These are phyloP conservation scores for Starmerella sp. DNA, from an alignment of 805 yeast genomes.

Conservation along the genomic window DNA sequence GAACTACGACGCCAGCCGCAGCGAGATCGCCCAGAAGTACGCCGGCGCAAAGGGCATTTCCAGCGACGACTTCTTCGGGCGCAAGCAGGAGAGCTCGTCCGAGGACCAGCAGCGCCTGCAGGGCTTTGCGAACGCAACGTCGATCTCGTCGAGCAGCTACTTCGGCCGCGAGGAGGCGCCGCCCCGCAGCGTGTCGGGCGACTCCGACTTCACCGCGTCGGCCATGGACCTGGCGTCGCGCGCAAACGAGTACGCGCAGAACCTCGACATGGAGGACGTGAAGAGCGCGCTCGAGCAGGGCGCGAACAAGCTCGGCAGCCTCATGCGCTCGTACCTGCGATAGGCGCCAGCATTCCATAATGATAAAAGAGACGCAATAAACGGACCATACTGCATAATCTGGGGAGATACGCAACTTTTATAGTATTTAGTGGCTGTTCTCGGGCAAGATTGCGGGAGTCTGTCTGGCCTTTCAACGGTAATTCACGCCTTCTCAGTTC, in stretches of 20 bases:
- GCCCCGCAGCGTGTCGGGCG: constrained; percentile 26
- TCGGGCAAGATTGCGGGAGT: too few relatives aligned
- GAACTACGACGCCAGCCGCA: constrained; percentile 22
- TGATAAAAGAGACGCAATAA: too few relatives aligned
- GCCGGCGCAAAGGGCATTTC: constrained; percentile 91
- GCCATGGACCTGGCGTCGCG: constrained; percentile 24
- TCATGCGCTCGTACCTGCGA: constrained; percentile 68
- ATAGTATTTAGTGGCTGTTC: too few relatives aligned
- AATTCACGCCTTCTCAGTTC: too few relatives aligned
- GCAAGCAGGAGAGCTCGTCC: constrained; percentile 72
- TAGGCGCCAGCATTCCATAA: neutral
- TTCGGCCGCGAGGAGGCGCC: constrained; percentile 62
- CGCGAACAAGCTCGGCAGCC: constrained; percentile 75
- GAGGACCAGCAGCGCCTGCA: constrained; percentile 62
- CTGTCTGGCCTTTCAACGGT: too few relatives aligned
- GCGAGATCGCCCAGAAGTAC: constrained; percentile 41
- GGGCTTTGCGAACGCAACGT: constrained; percentile 71
- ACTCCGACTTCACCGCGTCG: constrained; percentile 24
- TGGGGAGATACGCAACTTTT: too few relatives aligned
- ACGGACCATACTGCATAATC: too few relatives aligned
- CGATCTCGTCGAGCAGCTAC: constrained; percentile 85
- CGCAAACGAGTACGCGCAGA: constrained; percentile 44
- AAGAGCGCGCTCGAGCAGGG: constrained; percentile 91
- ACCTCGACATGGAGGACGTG: constrained; percentile 77
- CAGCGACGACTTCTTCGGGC: constrained; percentile 87